A percentile compares a stretch with the other conserved stretches of the same genome.
Evolutionary conservation across 208 protist species (phyloP).

Genomic region (Leishmania mexicana): DNA sequence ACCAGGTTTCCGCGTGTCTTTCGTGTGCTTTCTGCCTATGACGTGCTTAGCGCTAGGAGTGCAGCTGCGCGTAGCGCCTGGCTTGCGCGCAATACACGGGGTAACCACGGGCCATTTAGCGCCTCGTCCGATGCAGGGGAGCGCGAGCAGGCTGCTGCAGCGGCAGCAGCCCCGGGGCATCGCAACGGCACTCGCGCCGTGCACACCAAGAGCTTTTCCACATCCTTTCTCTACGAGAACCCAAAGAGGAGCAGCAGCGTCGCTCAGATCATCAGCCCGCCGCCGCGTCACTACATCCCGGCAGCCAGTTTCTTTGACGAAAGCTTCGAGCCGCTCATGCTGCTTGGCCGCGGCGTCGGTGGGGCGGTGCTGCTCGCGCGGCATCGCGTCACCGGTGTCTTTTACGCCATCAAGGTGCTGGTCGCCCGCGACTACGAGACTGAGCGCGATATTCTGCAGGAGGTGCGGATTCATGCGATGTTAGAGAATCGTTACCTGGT

Average conservation of each 20-base stretch:
- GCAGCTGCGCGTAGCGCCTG: not conserved
- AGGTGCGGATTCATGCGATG: constrained; percentile 75
- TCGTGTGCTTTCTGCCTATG: constrained; percentile 13
- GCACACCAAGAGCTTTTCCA: not conserved
- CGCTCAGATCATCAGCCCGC: constrained; percentile 26
- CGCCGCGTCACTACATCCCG: constrained; percentile 13
- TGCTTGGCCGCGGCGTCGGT: constrained; percentile 73
- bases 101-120: not conserved
- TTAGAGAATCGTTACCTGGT: constrained; percentile 65
- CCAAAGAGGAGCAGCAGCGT: constrained; percentile 9
- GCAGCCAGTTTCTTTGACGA: constrained; percentile 83
- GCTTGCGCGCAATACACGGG: not conserved
- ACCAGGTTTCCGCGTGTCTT: constrained; percentile 12
- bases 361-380: constrained; percentile 78
- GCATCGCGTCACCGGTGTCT: constrained; percentile 74
- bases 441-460: constrained; percentile 67
- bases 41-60: not conserved
- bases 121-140: not conserved
- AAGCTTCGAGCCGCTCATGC: constrained; percentile 73
- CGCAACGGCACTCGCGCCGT: not conserved
- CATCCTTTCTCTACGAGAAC: constrained; percentile 13
- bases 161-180: too few relatives aligned
- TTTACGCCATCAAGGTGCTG: constrained; percentile 90
- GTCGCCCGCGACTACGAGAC: constrained; percentile 65
- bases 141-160: not conserved